A percentile compares a stretch with the other conserved stretches of the same genome.
phyloP scores from a whole-genome alignment of 1,284 basidiomycete genomes.

The Apiotrichum mycotoxinovorans region DNA sequence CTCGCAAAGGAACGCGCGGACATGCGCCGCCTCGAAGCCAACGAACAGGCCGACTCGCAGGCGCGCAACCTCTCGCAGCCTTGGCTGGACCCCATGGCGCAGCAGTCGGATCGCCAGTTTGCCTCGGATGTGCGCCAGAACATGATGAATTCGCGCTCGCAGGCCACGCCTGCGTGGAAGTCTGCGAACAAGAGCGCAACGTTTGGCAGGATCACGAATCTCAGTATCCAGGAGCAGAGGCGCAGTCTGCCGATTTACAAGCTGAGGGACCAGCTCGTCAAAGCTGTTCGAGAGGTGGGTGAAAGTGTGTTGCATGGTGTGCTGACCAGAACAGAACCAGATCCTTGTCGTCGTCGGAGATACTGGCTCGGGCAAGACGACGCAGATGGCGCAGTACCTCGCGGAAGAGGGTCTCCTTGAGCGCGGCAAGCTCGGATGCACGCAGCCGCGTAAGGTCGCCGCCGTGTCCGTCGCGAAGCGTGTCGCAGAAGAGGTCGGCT shows the following conservation, averaged over 20 bases:
- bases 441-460: conserved; percentile 96
- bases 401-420: conserved; percentile 86
- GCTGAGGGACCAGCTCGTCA: conserved; percentile 82
- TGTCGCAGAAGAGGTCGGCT: conserved; percentile 96
- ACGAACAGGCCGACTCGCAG: conserved; percentile 91
- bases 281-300: conserved; percentile 71
- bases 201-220: conserved; percentile 79
- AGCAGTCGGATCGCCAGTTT: conserved; percentile 77
- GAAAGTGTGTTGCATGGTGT: conserved; percentile 1
- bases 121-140: conserved; percentile 89
- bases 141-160: conserved; percentile 54
- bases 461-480: conserved; percentile 99
- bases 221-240: conserved; percentile 92
- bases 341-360: conserved; percentile 90
- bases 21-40: conserved; percentile 86
- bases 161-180: conserved; percentile 86
- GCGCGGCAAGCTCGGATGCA: conserved; percentile 86
- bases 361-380: conserved; percentile 90
- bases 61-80: conserved; percentile 88
- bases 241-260: conserved; percentile 92
- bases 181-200: conserved; percentile 96
- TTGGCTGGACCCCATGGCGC: conserved; percentile 98
- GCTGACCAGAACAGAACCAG: conserved; percentile 63
- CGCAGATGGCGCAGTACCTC: conserved; percentile 90
- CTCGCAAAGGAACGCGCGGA: conserved; percentile 94